Base-by-base conservation (phyloP, 2,329 filamentous ascomycete species). In the Achaetomium macrosporum region DNA sequence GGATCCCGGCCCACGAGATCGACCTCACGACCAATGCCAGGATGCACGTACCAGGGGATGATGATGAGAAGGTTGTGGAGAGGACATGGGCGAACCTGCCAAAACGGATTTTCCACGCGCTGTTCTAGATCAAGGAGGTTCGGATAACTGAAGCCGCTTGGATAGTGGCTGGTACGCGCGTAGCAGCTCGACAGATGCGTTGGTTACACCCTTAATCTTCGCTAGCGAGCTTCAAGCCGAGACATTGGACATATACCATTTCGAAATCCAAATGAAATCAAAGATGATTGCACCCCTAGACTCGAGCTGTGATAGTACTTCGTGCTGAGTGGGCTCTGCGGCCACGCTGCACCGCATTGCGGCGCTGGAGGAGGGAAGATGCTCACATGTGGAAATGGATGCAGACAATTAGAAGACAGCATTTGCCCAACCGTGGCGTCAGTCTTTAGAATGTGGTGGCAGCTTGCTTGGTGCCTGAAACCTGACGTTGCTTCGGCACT, bases 21-120 rank as follows among this genome's bases (percentile, higher is more conserved):
- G 83, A 87, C 59, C 74, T 87, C 53, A 78, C 78, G 63, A 74
- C 74, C 31, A 83, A 82, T 35, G 72, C 78, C 47, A 73, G 80
- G 43, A 73, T 78, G 59, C 69, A 81, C 46, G 72, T 82, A 51
- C 77, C 74, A 63, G 75, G 77, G 5, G 68, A 70, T 11, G 64
- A 66, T 12, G 67, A 70, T 10, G 63, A 65, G 17, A 37, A 44
- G 19, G 5, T 13, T 11, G 42, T 55, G 15, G 58, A 61, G 37
- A 62, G 68, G 62, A 69, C 69, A 2, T 71, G 66, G 68, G 57
- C 46, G 25, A 71, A 68, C 52, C 58, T 70, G 44, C 68, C 71
- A 5, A 59, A 61, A 47, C 69, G 72, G 13, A 59, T 69, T 2
- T 6, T 66, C 31, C 64, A 63, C 12, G 64, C 61, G 39, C 48